phyloP scores from a whole-genome alignment of 1,139 yeast species.

The Hyphopichia fennica region DNA sequence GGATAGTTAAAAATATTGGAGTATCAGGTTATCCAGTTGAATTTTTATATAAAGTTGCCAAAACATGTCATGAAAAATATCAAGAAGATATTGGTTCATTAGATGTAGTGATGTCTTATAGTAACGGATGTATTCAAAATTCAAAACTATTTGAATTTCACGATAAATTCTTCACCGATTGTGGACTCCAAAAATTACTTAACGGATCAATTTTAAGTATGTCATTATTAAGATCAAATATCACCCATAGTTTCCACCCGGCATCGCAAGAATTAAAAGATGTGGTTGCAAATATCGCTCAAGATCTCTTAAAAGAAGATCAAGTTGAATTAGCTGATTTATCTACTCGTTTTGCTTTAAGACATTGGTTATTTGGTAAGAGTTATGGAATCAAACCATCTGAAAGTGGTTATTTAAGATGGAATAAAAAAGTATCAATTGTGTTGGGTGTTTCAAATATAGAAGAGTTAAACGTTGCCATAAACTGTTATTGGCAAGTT shows the following conservation, averaged over 20 bases:
- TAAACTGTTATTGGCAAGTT: constrained; percentile 57
- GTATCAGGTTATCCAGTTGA: constrained; percentile 86
- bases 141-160: constrained; percentile 51
- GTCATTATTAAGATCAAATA: constrained; percentile 73
- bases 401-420: constrained; percentile 10
- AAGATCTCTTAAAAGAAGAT: constrained; percentile 32
- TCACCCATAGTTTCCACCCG: constrained; percentile 81
- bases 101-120: constrained; percentile 77
- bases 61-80: constrained; percentile 22
- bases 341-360: constrained; percentile 74
- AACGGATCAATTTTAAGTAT: constrained; percentile 88
- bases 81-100: constrained; percentile 45
- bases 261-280: constrained; percentile 60
- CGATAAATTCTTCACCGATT: constrained; percentile 49
- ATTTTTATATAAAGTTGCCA: constrained; percentile 54
- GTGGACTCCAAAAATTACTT: constrained; percentile 57
- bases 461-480: constrained; percentile 62
- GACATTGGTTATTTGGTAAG: constrained; percentile 50
- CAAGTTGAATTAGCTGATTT: constrained; percentile 73
- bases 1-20: constrained; percentile 67
- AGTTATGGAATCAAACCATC: constrained; percentile 8
- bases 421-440: constrained; percentile 51
- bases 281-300: constrained; percentile 56
- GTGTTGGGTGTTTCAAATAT: constrained; percentile 74
- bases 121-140: constrained; percentile 83